phyloP scores from a whole-genome alignment of 768 basidiomycete species.

The Mycena vitilis region DNA sequence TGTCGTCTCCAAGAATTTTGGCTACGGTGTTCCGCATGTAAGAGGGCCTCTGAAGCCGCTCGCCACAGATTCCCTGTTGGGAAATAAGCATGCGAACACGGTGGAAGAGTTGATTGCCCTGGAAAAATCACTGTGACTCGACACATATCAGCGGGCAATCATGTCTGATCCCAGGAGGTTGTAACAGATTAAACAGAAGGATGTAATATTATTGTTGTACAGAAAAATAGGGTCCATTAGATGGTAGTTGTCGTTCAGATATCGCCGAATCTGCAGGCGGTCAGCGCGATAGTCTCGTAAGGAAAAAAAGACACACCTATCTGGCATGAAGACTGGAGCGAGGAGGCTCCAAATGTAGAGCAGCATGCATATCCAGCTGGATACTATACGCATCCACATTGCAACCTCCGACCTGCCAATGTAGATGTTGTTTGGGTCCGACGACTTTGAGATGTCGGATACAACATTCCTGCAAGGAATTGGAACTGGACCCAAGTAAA shows the following conservation, averaged over 20 bases:
- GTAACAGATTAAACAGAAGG: neutral
- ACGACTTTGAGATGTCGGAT: slow-evolving; percentile 60
- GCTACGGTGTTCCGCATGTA: slow-evolving; percentile 65
- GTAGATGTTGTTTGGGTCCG: slow-evolving; percentile 79
- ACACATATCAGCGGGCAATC: no score
- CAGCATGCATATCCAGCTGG: slow-evolving; percentile 92
- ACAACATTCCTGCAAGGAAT: slow-evolving; percentile 73
- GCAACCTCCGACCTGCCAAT: slow-evolving; percentile 96
- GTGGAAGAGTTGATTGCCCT: slow-evolving; percentile 58
- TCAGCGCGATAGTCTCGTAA: neutral
- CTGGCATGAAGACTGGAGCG: slow-evolving; percentile 91
- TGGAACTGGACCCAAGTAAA: slow-evolving; percentile 7
- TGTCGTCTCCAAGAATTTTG: slow-evolving; percentile 70
- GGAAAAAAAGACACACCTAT: slow-evolving; percentile 66
- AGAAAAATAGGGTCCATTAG: slow-evolving; percentile 8
- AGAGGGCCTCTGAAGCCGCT: slow-evolving; percentile 62
- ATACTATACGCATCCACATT: slow-evolving; percentile 99
- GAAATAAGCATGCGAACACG: slow-evolving; percentile 53
- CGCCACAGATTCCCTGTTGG: slow-evolving; percentile 48
- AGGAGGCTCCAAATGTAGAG: slow-evolving; percentile 90
- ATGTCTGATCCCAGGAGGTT: neutral
- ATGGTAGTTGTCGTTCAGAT: slow-evolving; percentile 27
- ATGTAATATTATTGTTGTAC: slow-evolving; percentile 16
- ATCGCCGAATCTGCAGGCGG: slow-evolving; percentile 42
- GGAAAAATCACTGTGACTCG: slow-evolving; percentile 53